Percentiles rank a stretch among this genome's conserved stretches.
These are phyloP conservation scores for Westerdykella sp. DNA, from an alignment of 2,329 filamentous ascomycete genomes.

Conservation along the genomic window DNA sequence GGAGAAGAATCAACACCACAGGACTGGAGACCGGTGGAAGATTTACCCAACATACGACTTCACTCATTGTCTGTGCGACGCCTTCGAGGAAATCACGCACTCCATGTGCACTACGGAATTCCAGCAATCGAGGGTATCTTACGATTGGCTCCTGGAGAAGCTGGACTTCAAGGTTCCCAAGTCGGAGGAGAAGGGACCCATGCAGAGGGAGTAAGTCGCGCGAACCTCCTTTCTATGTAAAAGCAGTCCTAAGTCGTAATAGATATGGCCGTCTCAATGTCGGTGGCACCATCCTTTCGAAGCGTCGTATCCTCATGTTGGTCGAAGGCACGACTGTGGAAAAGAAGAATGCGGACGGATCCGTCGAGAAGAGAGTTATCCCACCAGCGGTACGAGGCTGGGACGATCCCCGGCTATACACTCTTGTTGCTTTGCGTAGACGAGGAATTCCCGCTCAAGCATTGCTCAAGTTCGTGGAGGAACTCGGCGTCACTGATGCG, in stretches of 20 bases:
- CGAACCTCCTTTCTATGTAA: constrained; percentile 26
- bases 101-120: constrained; percentile 93
- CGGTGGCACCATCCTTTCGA: constrained; percentile 78
- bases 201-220: constrained; percentile 71
- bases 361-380: constrained; percentile 34
- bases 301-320: constrained; percentile 74
- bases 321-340: constrained; percentile 57
- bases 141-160: constrained; percentile 82
- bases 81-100: constrained; percentile 86
- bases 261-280: constrained; percentile 66
- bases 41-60: constrained; percentile 94
- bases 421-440: constrained; percentile 73
- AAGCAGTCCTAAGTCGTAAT: constrained; percentile 8
- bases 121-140: constrained; percentile 73
- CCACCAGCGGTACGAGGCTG: constrained; percentile 66
- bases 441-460: constrained; percentile 83
- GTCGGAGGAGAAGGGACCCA: constrained; percentile 53
- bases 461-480: constrained; percentile 82
- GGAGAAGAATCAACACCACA: constrained; percentile 65
- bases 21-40: constrained; percentile 77
- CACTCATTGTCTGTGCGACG: constrained; percentile 84
- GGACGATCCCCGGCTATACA: constrained; percentile 89
- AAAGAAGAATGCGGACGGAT: constrained; percentile 41
- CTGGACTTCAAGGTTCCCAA: constrained; percentile 70
- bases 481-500: constrained; percentile 82